phyloP scores from a whole-genome alignment of 805 yeast species.

The Wickerhamiella azyma region DNA sequence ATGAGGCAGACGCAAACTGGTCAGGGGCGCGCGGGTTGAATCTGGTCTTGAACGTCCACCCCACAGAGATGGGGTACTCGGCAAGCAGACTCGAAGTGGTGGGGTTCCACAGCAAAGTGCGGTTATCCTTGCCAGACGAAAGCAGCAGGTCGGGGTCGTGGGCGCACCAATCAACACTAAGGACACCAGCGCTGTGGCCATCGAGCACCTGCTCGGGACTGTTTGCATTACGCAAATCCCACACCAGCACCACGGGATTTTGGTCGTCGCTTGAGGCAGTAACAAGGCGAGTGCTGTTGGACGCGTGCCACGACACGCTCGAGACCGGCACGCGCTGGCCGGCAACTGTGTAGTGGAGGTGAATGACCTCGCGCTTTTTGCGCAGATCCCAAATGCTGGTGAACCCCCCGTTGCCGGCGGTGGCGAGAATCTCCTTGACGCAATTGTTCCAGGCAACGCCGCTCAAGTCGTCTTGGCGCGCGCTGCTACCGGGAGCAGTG shows the following conservation, averaged over 20 bases:
- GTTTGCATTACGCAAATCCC: slow-evolving; percentile 91
- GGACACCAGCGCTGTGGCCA: slow-evolving; percentile 80
- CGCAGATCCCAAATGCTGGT: slow-evolving; percentile 91
- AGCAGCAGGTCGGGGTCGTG: slow-evolving; percentile 66
- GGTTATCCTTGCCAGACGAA: slow-evolving; percentile 87
- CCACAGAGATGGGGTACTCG: slow-evolving; percentile 80
- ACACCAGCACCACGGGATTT: slow-evolving; percentile 60
- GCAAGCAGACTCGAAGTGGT: slow-evolving; percentile 56
- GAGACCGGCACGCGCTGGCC: slow-evolving; percentile 52
- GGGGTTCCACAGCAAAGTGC: slow-evolving; percentile 86
- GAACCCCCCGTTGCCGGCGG: slow-evolving; percentile 73
- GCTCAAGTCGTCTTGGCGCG: slow-evolving; percentile 64
- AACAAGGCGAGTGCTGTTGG: slow-evolving; percentile 66
- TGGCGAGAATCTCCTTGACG: slow-evolving; percentile 75
- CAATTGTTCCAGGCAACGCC: slow-evolving; percentile 81
- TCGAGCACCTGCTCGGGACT: slow-evolving; percentile 66
- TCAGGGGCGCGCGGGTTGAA: slow-evolving; percentile 88
- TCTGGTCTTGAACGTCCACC: slow-evolving; percentile 82
- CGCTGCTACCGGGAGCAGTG: slow-evolving; percentile 59
- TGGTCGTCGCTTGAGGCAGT: slow-evolving; percentile 75
- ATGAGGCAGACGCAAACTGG: slow-evolving; percentile 48
- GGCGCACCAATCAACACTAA: slow-evolving; percentile 86
- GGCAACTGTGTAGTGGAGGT: slow-evolving; percentile 47
- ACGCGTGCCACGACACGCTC: slow-evolving; percentile 90
- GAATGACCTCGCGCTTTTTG: slow-evolving; percentile 76